These are phyloP conservation scores for Neospermospora avenae DNA, from an alignment of 2,329 filamentous ascomycete genomes.

Conservation along the genomic window DNA sequence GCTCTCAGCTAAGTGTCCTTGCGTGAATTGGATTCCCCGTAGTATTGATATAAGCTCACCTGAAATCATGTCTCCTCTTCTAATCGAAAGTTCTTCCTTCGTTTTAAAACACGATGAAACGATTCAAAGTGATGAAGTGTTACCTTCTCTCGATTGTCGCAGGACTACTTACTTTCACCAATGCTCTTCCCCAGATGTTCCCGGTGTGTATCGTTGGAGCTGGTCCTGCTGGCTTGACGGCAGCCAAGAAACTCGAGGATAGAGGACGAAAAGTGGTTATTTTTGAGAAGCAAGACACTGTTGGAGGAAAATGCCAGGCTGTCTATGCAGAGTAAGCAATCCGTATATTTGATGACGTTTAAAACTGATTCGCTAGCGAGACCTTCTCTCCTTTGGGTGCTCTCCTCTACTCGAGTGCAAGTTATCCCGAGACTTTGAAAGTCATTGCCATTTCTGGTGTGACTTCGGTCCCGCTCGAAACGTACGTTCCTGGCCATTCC, in stretches of 20 bases:
- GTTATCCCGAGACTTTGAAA: constrained; percentile 9
- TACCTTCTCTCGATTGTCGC: background rate
- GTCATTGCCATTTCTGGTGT: constrained; percentile 3
- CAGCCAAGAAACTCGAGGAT: constrained; percentile 7
- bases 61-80: background rate
- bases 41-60: background rate
- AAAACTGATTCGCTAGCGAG: background rate
- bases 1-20: background rate
- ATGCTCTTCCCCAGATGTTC: background rate
- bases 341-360: background rate
- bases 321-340: constrained; percentile 1
- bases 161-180: background rate
- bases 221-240: constrained; percentile 8
- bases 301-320: constrained; percentile 12
- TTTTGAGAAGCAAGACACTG: constrained; percentile 6
- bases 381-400: constrained; percentile 7
- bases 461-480: constrained; percentile 3
- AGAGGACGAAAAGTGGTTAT: constrained; percentile 1
- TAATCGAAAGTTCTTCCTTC: background rate
- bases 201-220: constrained; percentile 12
- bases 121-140: background rate
- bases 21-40: background rate
- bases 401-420: constrained; percentile 5
- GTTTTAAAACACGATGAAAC: background rate
- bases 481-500: background rate